Evolutionary conservation across 1,139 yeast genomes (phyloP), one percentile per base, ranked within the genome.

Genomic region (Kodamaea fungicola): DNA sequence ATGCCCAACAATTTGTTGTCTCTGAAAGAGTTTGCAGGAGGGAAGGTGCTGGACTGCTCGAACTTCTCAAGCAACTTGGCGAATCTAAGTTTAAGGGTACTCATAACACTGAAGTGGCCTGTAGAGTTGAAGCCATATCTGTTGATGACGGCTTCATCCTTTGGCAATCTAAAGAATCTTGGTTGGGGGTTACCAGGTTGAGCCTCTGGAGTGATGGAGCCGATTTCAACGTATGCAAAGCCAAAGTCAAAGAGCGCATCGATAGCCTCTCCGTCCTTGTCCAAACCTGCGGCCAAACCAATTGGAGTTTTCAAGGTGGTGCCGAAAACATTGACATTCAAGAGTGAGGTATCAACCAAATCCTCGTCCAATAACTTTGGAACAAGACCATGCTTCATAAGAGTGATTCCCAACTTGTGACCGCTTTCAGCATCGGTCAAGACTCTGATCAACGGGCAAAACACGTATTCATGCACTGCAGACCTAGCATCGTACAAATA

Each of bases 241-340:
- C 98, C 98, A 40, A 76, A 57, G 48, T 80, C 74, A 51, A 83
- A 81, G 42, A 90, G 69, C 0, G 90, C 67, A 49, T 90, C 97
- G 50, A 92, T 80, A n/a, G 89, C 96, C 55, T 88, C 95, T 36
- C 89, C 98, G 52, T 90, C 85, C 61, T 90, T 90, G 59, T 90
- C 98, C 46, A 90, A 74, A 8, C 98, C 98, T 25, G 98, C 97
- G 34, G 97, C 97, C 51, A 90, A 73, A 6, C 97, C 97, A 40
- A 90, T 68, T 13, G 97, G 97, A 40, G 82, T 82, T 23, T 74
- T 70, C 53, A 90, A 63, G 36, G 67, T 73, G 24, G 62, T 62
- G 6, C 88, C 89, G 56, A 85, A 84, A 1, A 81, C 83, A 31
- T 74, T 57, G 10, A 82, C 88, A 7, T 75, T 66, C 46, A 85